Base-by-base conservation (phyloP, 2,329 filamentous ascomycete species). In the Diaporthe destruens region DNA sequence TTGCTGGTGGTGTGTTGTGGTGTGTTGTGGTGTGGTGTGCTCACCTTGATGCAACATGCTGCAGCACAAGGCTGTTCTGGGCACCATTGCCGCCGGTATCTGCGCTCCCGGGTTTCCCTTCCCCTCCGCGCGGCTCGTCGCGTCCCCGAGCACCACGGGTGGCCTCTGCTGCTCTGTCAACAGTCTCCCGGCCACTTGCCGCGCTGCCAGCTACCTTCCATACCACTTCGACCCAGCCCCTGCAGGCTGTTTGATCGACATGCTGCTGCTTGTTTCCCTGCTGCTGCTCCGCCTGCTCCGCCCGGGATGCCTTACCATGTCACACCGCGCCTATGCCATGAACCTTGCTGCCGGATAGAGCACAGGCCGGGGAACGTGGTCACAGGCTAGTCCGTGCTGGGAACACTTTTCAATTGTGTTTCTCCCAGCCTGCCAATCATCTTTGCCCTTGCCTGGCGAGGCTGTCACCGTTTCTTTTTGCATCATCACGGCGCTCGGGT, bases 271-370 rank as follows among this genome's bases (percentile, higher is more conserved):
- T 25, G 44, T 65, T 25, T 23, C 44, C 44, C 44, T 65, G 61
- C 61, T 39, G 61, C 42, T 51, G 44, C 29, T 47, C 61, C 36
- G 44, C 61, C 61, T 44, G 59, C 42, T 42, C 49, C 49, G 6
- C 18, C 18, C 42, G 14, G 42, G 42, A 39, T 39, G 36, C 36
- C 36, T 36, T 65, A 20, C 44, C 32, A 29, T 36, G 61, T 51
- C 44, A 65, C 61, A 39, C 44, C 44, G 44, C 9, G 29, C 29
- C 44, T 25, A 34, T 65, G 20, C 61, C 61, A 51, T 65, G 61
- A 65, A 65, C 61, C 61, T 65, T 65, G 61, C 61, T 65, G 61
- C 61, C 61, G 61, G 61, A 65, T 65, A 65, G 61, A 23, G 29
- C 61, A 36, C 57, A 34, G 61, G 61, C 61, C 61, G 61, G 61